Evolutionary conservation across 2,329 filamentous ascomycete species (phyloP), one percentile per base, ranked within the genome.

Genomic region (Microsporum canis): DNA sequence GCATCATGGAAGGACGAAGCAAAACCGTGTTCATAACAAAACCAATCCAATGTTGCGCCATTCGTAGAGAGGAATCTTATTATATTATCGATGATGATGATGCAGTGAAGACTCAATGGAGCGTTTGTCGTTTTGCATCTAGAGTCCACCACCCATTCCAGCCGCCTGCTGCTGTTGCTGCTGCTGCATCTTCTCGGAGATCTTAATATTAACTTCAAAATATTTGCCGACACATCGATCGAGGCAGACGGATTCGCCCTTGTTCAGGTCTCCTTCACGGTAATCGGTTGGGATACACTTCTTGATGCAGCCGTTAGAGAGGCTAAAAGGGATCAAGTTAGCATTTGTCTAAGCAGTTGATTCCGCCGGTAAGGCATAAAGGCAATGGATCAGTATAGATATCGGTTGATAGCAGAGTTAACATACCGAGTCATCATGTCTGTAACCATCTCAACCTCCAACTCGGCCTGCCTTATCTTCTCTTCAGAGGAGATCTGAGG

Each of bases 211-310:
- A 71, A 96, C 91, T 70, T 97, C 92, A 79, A 99, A 96, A 81
- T 97, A 99, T 81, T 99, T 99, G 72, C 88, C 84, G 62, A 95
- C 89, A 79, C 95, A 99, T 71, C 94, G 89, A 79, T 99, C 94
- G 69, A 99, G 86, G 80, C 95, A 99, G 69, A 99, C 94, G 68
- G 88, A 91, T 79, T 99, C 94, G 82, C 91, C 95, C 81, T 99
- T 99, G 84, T 96, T 96, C 71, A 99, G 86, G 70, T 99, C 92
- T 75, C 84, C 85, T 80, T 99, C 94, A 75, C 91, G 90, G 84
- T 97, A 99, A 70, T 92, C 86, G 71, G 80, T 82, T 65, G 92
- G 92, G 68, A 99, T 84, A 79, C 94, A 99, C 81, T 99, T 99
- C 74, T 88, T 85, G 68, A 88, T 85, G 84, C 94, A 99, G 65